Evolutionary conservation across 2,329 filamentous ascomycete genomes (phyloP).

Genomic region (Aspergillus cejpii): DNA sequence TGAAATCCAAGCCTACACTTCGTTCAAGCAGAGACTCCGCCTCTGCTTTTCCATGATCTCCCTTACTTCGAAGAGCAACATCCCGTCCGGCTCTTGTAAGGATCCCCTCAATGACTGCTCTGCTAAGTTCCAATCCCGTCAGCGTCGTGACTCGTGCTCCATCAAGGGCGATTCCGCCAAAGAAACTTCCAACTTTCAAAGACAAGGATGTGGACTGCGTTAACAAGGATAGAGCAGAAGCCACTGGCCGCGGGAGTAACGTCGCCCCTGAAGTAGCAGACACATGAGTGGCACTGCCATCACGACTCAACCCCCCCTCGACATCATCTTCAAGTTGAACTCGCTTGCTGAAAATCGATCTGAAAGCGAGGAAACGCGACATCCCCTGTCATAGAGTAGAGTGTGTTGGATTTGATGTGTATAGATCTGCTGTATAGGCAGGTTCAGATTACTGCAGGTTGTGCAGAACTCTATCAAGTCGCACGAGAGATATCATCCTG

Average conservation of each 20-base stretch:
- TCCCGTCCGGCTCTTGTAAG: slow-evolving; percentile 41
- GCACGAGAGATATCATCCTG: background rate
- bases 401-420: background rate
- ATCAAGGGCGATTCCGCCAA: slow-evolving; percentile 41
- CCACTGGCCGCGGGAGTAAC: slow-evolving; percentile 40
- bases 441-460: background rate
- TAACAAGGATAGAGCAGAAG: slow-evolving; percentile 40
- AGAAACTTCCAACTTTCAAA: slow-evolving; percentile 39
- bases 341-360: slow-evolving; percentile 9
- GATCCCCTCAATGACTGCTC: slow-evolving; percentile 42
- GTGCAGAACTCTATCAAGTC: background rate
- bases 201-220: slow-evolving; percentile 43
- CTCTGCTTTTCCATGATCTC: slow-evolving; percentile 40
- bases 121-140: slow-evolving; percentile 41
- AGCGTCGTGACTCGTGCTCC: slow-evolving; percentile 41
- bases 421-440: background rate
- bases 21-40: slow-evolving; percentile 42
- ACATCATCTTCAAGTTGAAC: slow-evolving; percentile 5
- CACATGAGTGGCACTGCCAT: slow-evolving; percentile 17
- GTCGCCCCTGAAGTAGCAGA: slow-evolving; percentile 30
- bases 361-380: slow-evolving; percentile 15
- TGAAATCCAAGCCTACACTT: slow-evolving; percentile 33
- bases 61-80: slow-evolving; percentile 42
- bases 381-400: slow-evolving; percentile 12
- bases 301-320: slow-evolving; percentile 4